phyloP scores from a whole-genome alignment of 495 filamentous ascomycete species.

The Tuber calosporum region DNA sequence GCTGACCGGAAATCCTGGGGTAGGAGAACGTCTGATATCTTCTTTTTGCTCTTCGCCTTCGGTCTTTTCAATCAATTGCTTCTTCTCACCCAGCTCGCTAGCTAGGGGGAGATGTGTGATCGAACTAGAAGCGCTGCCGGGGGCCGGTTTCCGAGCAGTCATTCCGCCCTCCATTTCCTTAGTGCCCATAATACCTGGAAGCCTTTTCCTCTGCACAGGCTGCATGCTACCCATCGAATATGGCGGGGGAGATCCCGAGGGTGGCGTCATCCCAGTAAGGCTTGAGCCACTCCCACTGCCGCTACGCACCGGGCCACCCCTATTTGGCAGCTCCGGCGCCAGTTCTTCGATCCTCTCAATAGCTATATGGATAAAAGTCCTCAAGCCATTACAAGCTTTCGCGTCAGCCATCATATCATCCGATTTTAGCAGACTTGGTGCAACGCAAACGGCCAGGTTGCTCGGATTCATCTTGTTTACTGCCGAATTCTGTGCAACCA shows the following conservation, averaged over 20 bases:
- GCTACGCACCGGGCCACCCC: neutral
- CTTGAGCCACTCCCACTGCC: constrained; percentile 11
- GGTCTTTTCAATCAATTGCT: neutral
- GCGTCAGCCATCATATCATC: constrained; percentile 48
- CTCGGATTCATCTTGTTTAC: constrained; percentile 51
- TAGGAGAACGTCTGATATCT: neutral
- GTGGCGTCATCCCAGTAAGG: constrained; percentile 2
- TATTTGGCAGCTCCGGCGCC: constrained; percentile 26
- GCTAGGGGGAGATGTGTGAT: neutral
- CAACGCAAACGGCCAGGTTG: constrained; percentile 51
- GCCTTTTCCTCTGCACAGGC: constrained; percentile 24
- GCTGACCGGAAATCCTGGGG: neutral
- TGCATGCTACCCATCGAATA: constrained; percentile 19
- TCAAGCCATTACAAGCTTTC: constrained; percentile 46
- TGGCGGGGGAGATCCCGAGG: constrained; percentile 21
- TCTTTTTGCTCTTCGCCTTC: neutral
- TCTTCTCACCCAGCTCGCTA: neutral
- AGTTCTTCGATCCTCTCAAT: constrained; percentile 42
- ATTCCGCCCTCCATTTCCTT: constrained; percentile 11
- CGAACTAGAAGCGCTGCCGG: constrained; percentile 5
- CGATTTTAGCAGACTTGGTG: constrained; percentile 42
- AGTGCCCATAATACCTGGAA: constrained; percentile 16
- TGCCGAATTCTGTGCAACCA: constrained; percentile 44
- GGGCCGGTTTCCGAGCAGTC: constrained; percentile 15
- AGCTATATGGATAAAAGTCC: constrained; percentile 45